Conservation (phyloP, 805 yeast species). For the Torulaspora delbrueckii region DNA sequence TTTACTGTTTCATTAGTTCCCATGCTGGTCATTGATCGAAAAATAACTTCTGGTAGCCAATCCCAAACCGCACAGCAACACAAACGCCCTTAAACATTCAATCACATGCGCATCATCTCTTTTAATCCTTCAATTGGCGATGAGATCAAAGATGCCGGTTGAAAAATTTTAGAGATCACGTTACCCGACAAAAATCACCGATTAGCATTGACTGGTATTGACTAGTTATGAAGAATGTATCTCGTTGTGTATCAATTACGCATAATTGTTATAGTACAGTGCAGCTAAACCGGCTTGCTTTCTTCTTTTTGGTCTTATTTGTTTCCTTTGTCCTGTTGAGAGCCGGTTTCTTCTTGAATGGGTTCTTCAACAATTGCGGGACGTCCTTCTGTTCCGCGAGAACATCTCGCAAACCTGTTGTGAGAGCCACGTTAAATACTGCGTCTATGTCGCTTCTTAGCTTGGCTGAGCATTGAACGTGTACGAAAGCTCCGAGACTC, state of each 20-base stretch:
- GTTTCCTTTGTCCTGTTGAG: background rate
- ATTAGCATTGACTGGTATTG: background rate
- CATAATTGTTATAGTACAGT: background rate
- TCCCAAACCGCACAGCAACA: background rate
- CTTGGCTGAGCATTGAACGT: conserved; percentile 77
- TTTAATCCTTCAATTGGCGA: background rate
- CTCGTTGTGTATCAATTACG: background rate
- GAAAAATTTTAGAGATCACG: background rate
- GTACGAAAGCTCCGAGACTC: conserved; percentile 62
- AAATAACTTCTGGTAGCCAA: background rate
- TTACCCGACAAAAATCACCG: conserved; percentile 1
- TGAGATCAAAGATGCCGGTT: conserved; percentile 5
- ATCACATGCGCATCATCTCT: background rate
- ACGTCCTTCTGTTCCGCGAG: conserved; percentile 9
- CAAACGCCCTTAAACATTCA: conserved; percentile 1
- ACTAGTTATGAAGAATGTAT: too few relatives aligned
- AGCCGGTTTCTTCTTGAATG: conserved; percentile 11
- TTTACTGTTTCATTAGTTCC: conserved; percentile 1
- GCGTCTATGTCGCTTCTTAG: conserved; percentile 58
- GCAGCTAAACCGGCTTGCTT: background rate
- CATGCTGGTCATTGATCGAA: conserved; percentile 2
- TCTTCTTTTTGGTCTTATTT: background rate
- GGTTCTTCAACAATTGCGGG: conserved; percentile 11
- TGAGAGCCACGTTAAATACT: conserved; percentile 59
- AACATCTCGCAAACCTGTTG: conserved; percentile 22